Percentiles rank a stretch among this genome's conserved stretches.
Evolutionary conservation across 768 basidiomycete genomes (phyloP).

Genomic region (Mycena crocata): DNA sequence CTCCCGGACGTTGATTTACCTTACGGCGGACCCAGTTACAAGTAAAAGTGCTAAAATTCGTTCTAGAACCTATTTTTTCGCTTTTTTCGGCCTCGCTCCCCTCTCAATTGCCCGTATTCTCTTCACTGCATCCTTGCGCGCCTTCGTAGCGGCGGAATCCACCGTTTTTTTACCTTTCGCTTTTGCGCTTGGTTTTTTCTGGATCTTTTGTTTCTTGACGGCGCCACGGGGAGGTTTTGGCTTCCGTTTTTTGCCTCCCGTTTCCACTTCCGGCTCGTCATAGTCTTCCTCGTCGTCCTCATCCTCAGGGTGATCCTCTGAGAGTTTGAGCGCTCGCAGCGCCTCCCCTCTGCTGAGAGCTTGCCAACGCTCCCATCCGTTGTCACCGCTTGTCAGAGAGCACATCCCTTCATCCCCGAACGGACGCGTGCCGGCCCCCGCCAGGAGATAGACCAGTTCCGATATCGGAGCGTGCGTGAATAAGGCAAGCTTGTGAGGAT

Average conservation of each 20-base stretch:
- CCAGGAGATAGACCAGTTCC: not conserved
- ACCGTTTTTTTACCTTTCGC: no score
- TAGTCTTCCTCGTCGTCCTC: not conserved
- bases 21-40: no score
- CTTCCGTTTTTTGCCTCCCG: not conserved
- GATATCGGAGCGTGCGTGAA: constrained; percentile 13
- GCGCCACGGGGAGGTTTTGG: constrained; percentile 2
- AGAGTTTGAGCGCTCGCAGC: not conserved
- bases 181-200: no score
- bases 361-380: constrained; percentile 5
- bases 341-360: not conserved
- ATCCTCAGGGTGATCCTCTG: not conserved
- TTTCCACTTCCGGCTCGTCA: not conserved
- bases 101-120: no score
- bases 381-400: not conserved
- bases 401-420: not conserved
- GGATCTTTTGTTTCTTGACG: not conserved
- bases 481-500: not conserved
- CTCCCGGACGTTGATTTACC: no score
- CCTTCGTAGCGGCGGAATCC: no score
- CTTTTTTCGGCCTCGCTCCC: no score
- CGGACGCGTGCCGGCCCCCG: not conserved
- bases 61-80: no score
- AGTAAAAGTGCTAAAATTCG: no score
- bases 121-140: no score